phyloP scores from a whole-genome alignment of 129 eudicot species.

The Pulicaria dysenterica region DNA sequence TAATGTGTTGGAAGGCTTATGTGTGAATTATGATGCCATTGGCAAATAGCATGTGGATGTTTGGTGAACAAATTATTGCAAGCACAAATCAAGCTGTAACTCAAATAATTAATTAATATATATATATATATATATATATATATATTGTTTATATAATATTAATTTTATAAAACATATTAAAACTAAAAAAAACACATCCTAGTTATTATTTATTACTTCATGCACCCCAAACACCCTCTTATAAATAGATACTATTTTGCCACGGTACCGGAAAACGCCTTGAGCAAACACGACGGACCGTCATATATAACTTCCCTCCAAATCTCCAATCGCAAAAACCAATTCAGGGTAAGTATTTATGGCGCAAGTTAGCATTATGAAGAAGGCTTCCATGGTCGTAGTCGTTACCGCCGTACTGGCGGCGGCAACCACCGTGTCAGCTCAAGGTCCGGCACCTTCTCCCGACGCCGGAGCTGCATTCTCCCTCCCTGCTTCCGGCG shows the following conservation, averaged over 20 bases:
- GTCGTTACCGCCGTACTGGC: slow-evolving; percentile 23
- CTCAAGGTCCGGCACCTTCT: slow-evolving; percentile 65
- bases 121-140: too few relatives aligned
- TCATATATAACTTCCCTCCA: background rate
- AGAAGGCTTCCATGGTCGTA: slow-evolving; percentile 11
- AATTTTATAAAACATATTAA: too few relatives aligned
- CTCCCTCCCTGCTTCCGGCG: slow-evolving; percentile 47
- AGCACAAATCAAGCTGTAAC: slow-evolving; percentile 27
- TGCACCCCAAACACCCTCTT: background rate
- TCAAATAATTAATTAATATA: too few relatives aligned
- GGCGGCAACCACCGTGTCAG: slow-evolving; percentile 21
- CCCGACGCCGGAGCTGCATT: slow-evolving; percentile 63
- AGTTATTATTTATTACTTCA: background rate
- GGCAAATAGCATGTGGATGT: slow-evolving; percentile 22
- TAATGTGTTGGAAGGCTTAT: slow-evolving; percentile 20
- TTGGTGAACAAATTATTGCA: slow-evolving; percentile 27
- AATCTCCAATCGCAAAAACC: slow-evolving; percentile 9
- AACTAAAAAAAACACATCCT: too few relatives aligned
- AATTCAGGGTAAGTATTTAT: slow-evolving; percentile 10
- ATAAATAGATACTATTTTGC: slow-evolving; percentile 11
- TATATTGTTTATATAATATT: too few relatives aligned
- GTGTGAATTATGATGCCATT: background rate
- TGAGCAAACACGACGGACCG: background rate
- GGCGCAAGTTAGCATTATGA: slow-evolving; percentile 41
- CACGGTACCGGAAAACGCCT: too few relatives aligned